Evolutionary conservation across 2,329 filamentous ascomycete species (phyloP).

Genomic region (Sphaerulina musiva): DNA sequence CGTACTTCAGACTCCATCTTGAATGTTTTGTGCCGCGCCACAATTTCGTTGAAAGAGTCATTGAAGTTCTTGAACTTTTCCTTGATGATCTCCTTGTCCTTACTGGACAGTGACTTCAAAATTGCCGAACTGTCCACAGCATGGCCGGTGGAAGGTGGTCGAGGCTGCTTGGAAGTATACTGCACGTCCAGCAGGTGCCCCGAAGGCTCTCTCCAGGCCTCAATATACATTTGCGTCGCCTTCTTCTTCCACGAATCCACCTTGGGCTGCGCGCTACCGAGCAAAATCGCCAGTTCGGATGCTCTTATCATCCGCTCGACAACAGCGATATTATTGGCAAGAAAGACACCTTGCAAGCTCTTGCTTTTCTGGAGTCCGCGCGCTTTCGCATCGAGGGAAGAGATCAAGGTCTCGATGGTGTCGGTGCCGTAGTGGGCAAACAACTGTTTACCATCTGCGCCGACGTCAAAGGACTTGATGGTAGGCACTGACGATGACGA

Average conservation of each 20-base stretch:
- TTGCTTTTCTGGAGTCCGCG: slow-evolving; percentile 68
- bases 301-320: slow-evolving; percentile 77
- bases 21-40: slow-evolving; percentile 71
- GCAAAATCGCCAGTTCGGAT: slow-evolving; percentile 68
- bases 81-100: slow-evolving; percentile 95
- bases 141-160: slow-evolving; percentile 63
- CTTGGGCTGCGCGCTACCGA: slow-evolving; percentile 52
- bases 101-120: slow-evolving; percentile 73
- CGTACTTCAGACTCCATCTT: slow-evolving; percentile 89
- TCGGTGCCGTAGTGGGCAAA: slow-evolving; percentile 87
- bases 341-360: slow-evolving; percentile 74
- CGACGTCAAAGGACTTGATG: slow-evolving; percentile 74
- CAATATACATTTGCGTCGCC: slow-evolving; percentile 71
- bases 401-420: slow-evolving; percentile 74
- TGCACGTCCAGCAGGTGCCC: slow-evolving; percentile 81
- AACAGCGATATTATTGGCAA: slow-evolving; percentile 80
- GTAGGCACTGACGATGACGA: slow-evolving; percentile 61
- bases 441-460: slow-evolving; percentile 78
- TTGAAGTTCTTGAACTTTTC: slow-evolving; percentile 94
- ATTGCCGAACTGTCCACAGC: slow-evolving; percentile 71
- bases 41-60: slow-evolving; percentile 78
- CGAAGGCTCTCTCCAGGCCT: slow-evolving; percentile 85
- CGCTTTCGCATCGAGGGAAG: slow-evolving; percentile 67
- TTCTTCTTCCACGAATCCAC: slow-evolving; percentile 79
- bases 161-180: slow-evolving; percentile 69